Base-by-base conservation (phyloP, 768 basidiomycete genomes). In the Myochromella boudieri region DNA sequence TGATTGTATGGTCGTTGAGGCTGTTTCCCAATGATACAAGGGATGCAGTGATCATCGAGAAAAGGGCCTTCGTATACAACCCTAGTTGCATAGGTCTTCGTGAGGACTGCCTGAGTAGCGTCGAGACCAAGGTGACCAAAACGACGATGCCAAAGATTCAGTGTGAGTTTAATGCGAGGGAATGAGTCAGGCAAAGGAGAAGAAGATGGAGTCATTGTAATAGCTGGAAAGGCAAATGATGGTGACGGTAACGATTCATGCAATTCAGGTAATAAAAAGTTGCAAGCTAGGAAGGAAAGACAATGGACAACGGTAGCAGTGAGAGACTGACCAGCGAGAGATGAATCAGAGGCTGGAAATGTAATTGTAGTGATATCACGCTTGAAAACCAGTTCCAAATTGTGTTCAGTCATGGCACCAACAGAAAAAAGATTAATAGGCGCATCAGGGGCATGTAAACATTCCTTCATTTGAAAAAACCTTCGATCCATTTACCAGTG, bases 31-130 rank as follows among this genome's bases (percentile, higher is more conserved):
- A n/a, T n/a, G n/a, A n/a, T n/a, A n/a, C n/a, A n/a, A n/a, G n/a
- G n/a, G n/a, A n/a, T 60, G 60, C 39, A 64, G 50, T 11, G 63
- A 32, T 41, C 63, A 66, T 0, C 57, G 32, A 11, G 54, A n/a
- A n/a, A n/a, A n/a, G n/a, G n/a, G n/a, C n/a, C n/a, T n/a, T n/a
- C n/a, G n/a, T n/a, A n/a, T n/a, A n/a, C n/a, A n/a, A n/a, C n/a
- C n/a, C n/a, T n/a, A n/a, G n/a, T n/a, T n/a, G n/a, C n/a, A n/a
- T n/a, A 60, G 2, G 52, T 33, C 21, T 51, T 39, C 0, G 54
- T 56, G 2, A 62, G 37, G 1, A 56, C 45, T 9, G 48, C 41
- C 12, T 46, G 33, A 3, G 58, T 60, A 1, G 59, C 48, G 21
- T 58, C 56, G 2, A 37, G 12, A 4, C 59, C 54, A 26, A 56